Conservation (phyloP, 768 basidiomycete species). For the Tulasnella calospora region DNA sequence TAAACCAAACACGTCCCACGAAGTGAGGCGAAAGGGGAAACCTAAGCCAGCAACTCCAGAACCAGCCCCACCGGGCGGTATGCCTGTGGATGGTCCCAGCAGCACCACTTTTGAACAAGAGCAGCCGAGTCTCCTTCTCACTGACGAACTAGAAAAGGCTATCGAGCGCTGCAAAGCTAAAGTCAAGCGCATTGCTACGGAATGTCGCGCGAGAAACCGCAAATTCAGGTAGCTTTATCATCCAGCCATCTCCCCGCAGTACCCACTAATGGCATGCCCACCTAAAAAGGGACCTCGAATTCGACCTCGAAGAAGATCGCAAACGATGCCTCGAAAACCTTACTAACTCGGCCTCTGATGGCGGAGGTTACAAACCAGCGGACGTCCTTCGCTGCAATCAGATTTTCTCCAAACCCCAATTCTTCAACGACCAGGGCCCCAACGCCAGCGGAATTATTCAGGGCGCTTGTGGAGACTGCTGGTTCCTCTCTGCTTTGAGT, state of each 20-base stretch:
- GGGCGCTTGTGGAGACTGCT: constrained; percentile 51
- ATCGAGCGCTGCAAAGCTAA: constrained; percentile 44
- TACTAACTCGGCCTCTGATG: constrained; percentile 26
- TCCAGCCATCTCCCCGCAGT: not conserved
- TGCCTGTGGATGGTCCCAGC: not conserved
- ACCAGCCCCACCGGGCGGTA: not conserved
- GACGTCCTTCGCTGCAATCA: constrained; percentile 48
- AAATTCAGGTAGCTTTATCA: constrained; percentile 46
- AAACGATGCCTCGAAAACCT: constrained; percentile 43
- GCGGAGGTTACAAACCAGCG: constrained; percentile 34
- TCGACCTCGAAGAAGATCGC: constrained; percentile 47
- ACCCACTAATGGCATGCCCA: not conserved
- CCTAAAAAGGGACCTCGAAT: constrained; percentile 46
- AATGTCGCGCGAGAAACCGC: constrained; percentile 47
- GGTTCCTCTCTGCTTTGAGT: constrained; percentile 51
- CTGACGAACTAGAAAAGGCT: constrained; percentile 46
- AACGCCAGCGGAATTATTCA: constrained; percentile 47
- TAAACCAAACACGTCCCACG: not conserved
- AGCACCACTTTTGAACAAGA: constrained; percentile 5
- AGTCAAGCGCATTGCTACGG: constrained; percentile 45
- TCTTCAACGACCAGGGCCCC: constrained; percentile 42
- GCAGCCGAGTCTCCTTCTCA: constrained; percentile 43
- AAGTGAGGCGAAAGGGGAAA: not conserved
- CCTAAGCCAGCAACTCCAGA: not conserved
- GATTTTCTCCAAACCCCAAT: constrained; percentile 50